Evolutionary conservation across 2,329 filamentous ascomycete genomes (phyloP).

Genomic region (Myriosclerotinia scirpicola): DNA sequence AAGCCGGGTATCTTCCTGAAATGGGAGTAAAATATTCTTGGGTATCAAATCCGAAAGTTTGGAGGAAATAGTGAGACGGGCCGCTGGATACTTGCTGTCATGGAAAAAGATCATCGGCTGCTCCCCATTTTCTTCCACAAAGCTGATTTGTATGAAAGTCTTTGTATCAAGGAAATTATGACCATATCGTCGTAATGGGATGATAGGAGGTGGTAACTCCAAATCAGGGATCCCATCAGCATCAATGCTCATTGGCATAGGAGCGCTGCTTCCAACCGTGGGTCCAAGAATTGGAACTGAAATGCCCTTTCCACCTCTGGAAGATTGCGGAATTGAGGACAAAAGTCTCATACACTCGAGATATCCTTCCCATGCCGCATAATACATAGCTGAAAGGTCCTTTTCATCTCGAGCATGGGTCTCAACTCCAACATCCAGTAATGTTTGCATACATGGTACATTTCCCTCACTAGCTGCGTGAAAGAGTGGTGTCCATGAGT

Average conservation of each 20-base stretch:
- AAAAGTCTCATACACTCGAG: constrained; percentile 91
- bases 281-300: constrained; percentile 40
- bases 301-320: constrained; percentile 28
- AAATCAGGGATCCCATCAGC: constrained; percentile 88
- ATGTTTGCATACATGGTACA: constrained; percentile 77
- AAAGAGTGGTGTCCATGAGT: constrained; percentile 95
- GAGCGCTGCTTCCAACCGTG: constrained; percentile 41
- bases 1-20: constrained; percentile 91
- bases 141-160: constrained; percentile 89
- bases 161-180: constrained; percentile 99
- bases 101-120: constrained; percentile 92
- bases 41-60: constrained; percentile 95
- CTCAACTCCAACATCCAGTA: constrained; percentile 78
- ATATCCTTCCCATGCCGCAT: constrained; percentile 97
- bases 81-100: constrained; percentile 92
- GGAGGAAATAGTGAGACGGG: constrained; percentile 91
- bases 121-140: constrained; percentile 68
- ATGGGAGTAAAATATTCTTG: constrained; percentile 90
- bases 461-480: constrained; percentile 97
- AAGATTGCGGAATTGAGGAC: constrained; percentile 48
- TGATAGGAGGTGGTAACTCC: constrained; percentile 91
- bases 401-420: constrained; percentile 87
- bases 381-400: constrained; percentile 91
- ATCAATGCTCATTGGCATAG: constrained; percentile 67
- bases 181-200: constrained; percentile 88